Evolutionary conservation across 2,329 filamentous ascomycete species (phyloP), one percentile per base, ranked within the genome.

Genomic region (Tolypocladium nubicola): DNA sequence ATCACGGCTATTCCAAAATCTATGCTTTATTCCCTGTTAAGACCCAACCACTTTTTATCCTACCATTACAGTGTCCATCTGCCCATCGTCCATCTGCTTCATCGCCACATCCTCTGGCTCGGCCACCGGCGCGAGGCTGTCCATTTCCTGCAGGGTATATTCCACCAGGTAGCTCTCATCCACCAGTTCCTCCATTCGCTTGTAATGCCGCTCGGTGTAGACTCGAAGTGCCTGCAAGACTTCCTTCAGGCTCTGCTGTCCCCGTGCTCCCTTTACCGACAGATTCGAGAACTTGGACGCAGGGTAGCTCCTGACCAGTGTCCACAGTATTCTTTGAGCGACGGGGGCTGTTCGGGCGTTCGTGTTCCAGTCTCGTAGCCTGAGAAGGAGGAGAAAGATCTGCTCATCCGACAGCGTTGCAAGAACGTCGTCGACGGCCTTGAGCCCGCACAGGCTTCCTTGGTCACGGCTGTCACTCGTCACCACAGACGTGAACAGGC

Each of bases 301-400:
- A 1, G 91, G 88, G 66, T 96, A 96, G 59, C 85, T 88, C 62
- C 85, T 84, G 55, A 96, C 84, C 9, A 99, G 68, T 1, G 88
- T 84, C 76, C 85, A 88, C 9, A 99, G 75, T 16, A 99, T 86
- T 39, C 87, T 84, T 73, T 99, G 94, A 1, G 94, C 89, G 1
- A 97, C 85, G 6, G 86, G 82, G 1, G 91, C 87, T 4, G 90
- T 96, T 60, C 90, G 82, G 0, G 90, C 91, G 65, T 97, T 97
- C 5, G 94, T 96, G 70, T 99, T 99, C 94, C 94, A 99, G 73
- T 99, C 94, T 52, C 95, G 82, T 50, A 97, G 74, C 58, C 94
- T 81, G 41, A 93, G 77, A 0, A 99, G 80, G 16, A 99, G 80
- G 8, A 84, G 78, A 72, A 90, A 95, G 16, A 99, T 81, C 69